These are phyloP conservation scores for Boletellus sp. DNA, from an alignment of 768 basidiomycete species.

Conservation along the genomic window DNA sequence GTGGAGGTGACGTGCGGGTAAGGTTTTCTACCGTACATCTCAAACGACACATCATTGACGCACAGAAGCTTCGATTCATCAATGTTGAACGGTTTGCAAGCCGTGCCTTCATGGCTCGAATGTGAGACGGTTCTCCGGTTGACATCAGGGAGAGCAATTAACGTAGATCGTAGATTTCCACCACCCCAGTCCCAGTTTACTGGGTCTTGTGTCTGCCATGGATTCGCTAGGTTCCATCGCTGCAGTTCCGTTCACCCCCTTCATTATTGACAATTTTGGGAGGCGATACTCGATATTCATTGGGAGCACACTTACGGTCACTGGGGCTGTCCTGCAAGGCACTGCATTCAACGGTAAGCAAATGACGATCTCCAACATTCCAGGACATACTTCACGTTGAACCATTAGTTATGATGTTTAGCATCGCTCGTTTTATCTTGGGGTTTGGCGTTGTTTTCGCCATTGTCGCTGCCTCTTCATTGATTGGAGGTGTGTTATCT, in stretches of 20 bases:
- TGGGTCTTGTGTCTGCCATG: slow-evolving; percentile 31
- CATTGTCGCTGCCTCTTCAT: slow-evolving; percentile 3
- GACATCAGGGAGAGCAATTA: not conserved
- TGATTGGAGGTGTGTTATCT: slow-evolving; percentile 4
- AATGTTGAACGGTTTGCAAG: slow-evolving; percentile 63
- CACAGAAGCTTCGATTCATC: slow-evolving; percentile 32
- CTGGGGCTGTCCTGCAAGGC: not conserved
- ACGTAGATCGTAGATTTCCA: slow-evolving; percentile 42
- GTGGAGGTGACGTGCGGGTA: slow-evolving; percentile 10
- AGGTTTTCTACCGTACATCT: not conserved
- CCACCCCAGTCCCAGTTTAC: slow-evolving; percentile 46
- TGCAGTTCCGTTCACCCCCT: not conserved
- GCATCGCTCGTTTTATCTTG: slow-evolving; percentile 3
- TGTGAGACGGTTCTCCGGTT: slow-evolving; percentile 33
- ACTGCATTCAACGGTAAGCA: not conserved
- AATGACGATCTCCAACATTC: not conserved
- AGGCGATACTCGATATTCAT: not conserved
- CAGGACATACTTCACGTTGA: too few species aligned
- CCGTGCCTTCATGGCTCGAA: slow-evolving; percentile 51
- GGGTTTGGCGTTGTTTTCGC: not conserved
- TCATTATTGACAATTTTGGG: not conserved
- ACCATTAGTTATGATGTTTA: slow-evolving; percentile 5
- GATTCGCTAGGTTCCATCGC: not conserved
- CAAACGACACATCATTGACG: not conserved
- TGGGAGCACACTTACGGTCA: not conserved